phyloP scores from a whole-genome alignment of 2,329 filamentous ascomycete genomes.

The Trichoderma gracile region DNA sequence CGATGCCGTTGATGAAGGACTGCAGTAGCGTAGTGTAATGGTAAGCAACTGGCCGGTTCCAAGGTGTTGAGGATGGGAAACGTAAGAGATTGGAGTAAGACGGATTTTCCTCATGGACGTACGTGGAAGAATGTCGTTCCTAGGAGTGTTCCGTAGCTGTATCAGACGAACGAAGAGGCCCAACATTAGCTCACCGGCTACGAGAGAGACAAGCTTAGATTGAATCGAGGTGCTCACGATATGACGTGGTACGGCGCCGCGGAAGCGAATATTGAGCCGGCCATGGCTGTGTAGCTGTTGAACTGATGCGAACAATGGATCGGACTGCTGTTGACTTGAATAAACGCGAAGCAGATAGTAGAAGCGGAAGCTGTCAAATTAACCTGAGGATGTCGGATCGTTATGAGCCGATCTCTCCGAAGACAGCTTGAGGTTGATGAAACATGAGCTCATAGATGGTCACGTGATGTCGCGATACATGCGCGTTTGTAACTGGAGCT shows the following conservation, averaged over 20 bases:
- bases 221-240: constrained; percentile 51
- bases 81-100: neutral
- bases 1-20: constrained; percentile 74
- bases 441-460: constrained; percentile 18
- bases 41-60: constrained; percentile 2
- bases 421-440: neutral
- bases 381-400: neutral
- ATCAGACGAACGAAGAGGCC: constrained; percentile 1
- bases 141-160: constrained; percentile 82
- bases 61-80: neutral
- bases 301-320: neutral
- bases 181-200: neutral
- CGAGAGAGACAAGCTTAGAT: neutral
- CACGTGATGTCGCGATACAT: constrained; percentile 39
- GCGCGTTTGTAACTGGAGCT: constrained; percentile 31
- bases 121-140: constrained; percentile 87
- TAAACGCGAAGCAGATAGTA: too few relatives aligned
- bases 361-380: neutral
- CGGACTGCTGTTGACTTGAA: neutral
- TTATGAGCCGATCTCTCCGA: neutral
- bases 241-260: constrained; percentile 75
- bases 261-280: constrained; percentile 57
- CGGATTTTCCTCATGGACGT: neutral
- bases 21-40: constrained; percentile 35
- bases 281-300: constrained; percentile 40